Evolutionary conservation across 352 stramenopile genomes (phyloP), one percentile per base, ranked within the genome.

Genomic region (Pythium coloratum): DNA sequence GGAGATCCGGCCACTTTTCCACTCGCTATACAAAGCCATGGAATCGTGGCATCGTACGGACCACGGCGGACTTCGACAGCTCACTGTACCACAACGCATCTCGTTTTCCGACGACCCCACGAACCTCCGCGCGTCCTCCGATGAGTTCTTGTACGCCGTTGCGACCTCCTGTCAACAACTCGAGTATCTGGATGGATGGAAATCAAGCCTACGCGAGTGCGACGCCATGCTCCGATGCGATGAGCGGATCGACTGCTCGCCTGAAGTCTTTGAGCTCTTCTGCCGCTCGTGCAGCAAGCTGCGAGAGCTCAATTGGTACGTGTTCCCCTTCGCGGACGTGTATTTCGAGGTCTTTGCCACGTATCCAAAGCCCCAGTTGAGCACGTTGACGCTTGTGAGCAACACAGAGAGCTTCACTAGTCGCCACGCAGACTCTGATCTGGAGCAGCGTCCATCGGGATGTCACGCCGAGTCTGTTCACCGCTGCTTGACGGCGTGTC

Each of bases 221-320:
- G 59, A 67, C 9, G 62, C 42, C 18, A 34, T 62, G n/a, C 32
- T 77, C 20, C 54, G 60, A 30, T 77, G 71, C 36, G 63, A 71
- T 18, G 71, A 77, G 40, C 63, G 60, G 24, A 63, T 71, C 60
- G 61, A 69, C 49, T 56, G 67, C 28, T 73, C 77, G 1, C 59
- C 58, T 0, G 64, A 76, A 1, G 69, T 75, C 2, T 90, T 79
- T 77, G 72, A 70, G 6, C 33, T 32, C 1, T 90, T 88, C 56
- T 87, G 77, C 44, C 49, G 44, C n/a, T 67, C 66, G 16, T 87
- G 81, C 30, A 56, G 59, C 20, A 42, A 59, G 0, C 55, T 90
- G 56, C 63, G 76, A 3, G 81, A 87, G 64, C 80, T 90, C 66
- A 84, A 81, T 55, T 90, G 81, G 81, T 70, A 79, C 18, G 60